Base-by-base conservation (phyloP, 2,329 filamentous ascomycete genomes). In the Penicillium paneum region DNA sequence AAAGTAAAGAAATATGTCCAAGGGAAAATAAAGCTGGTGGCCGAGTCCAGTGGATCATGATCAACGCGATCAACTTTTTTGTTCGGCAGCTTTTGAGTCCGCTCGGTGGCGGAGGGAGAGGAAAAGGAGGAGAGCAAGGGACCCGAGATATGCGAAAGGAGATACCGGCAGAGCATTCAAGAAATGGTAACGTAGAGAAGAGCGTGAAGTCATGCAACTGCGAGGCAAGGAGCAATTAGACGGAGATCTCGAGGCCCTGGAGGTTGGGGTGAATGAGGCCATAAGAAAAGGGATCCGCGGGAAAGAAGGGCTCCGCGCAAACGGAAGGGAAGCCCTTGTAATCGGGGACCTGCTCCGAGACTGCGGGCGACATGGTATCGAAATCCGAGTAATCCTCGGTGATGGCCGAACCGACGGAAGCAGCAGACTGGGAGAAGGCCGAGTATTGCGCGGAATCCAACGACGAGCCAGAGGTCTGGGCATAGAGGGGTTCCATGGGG, bases 331-430 rank as follows among this genome's bases (percentile, higher is more conserved):
- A 67, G 12, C 67, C 64, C 49, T 71, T 71, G 59, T 63, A 64
- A 49, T 66, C 64, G 19, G 62, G 56, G 26, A 69, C 67, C 24
- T 67, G 65, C 24, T 70, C 64, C 52, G 68, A 67, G 29, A 67
- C 64, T 12, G 70, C 65, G 3, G 72, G 72, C 42, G 69, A 71
- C 61, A 72, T 65, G 42, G 66, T 74, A 42, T 73, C 68, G 40
- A 68, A 50, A 52, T 72, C 69, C 26, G 67, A 60, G 51, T 68
- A 71, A 44, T 73, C 71, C 59, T 74, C 72, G 24, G 72, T 73
- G 52, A 73, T 63, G 24, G 73, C 73, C 2, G 72, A 74, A 3
- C 67, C 65, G 49, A 73, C 72, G 13, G 73, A 75, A 40, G 71
- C 62, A n/a, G 70, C 73, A 8, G 73, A 73, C 53, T 70, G 67